These are phyloP conservation scores for Myrmaecium sp. DNA, from an alignment of 2,329 filamentous ascomycete species.

Conservation along the genomic window DNA sequence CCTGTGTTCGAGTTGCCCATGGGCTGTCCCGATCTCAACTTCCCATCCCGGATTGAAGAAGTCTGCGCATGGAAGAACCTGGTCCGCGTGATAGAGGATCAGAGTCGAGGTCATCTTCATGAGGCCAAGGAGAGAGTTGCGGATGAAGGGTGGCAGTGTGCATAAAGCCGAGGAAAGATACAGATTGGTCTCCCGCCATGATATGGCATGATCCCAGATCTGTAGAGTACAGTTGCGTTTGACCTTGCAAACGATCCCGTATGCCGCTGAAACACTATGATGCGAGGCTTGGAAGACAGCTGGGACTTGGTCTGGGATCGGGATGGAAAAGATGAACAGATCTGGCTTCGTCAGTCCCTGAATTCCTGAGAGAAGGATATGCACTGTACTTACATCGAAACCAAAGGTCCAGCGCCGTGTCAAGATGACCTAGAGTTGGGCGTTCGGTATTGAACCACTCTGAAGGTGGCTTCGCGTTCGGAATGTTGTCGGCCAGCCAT, in stretches of 20 bases:
- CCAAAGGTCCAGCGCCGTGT: constrained; percentile 30
- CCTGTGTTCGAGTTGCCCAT: constrained; percentile 38
- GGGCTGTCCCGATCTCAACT: constrained; percentile 41
- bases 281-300: constrained; percentile 47
- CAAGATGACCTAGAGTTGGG: constrained; percentile 29
- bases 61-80: constrained; percentile 28
- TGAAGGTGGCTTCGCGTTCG: constrained; percentile 23
- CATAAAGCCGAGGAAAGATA: constrained; percentile 24
- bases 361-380: neutral
- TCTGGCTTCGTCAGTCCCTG: constrained; percentile 11
- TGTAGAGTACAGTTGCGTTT: constrained; percentile 42
- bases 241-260: constrained; percentile 45
- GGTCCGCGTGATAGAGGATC: constrained; percentile 38
- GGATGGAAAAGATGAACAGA: constrained; percentile 40
- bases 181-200: constrained; percentile 37
- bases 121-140: constrained; percentile 21
- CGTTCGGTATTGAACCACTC: constrained; percentile 29
- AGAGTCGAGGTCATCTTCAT: constrained; percentile 24
- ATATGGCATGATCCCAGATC: constrained; percentile 48
- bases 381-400: constrained; percentile 19
- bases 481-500: constrained; percentile 28
- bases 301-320: constrained; percentile 38
- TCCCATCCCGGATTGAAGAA: constrained; percentile 51
- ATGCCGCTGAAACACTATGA: constrained; percentile 43
- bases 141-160: constrained; percentile 22